These are phyloP conservation scores for Suhomyces panamericanus DNA, from an alignment of 1,139 yeast species.

Conservation along the genomic window DNA sequence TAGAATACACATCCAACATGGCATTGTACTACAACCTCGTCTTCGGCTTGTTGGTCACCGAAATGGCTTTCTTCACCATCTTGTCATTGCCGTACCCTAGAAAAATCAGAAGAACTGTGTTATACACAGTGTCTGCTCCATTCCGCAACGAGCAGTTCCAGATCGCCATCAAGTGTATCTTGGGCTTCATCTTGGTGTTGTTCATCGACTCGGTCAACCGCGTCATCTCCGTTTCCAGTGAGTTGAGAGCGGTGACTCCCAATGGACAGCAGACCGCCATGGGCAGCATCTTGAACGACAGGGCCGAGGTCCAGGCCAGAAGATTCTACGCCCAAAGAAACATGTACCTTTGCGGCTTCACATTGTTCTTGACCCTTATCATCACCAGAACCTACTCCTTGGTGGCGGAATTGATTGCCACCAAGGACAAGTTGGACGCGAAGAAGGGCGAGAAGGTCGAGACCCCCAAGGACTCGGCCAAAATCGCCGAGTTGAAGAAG, in stretches of 20 bases:
- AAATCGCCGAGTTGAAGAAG: conserved; percentile 50
- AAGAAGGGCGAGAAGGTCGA: conserved; percentile 25
- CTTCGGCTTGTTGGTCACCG: conserved; percentile 70
- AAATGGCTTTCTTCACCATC: conserved; percentile 77
- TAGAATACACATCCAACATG: conserved; percentile 40
- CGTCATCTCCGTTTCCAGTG: conserved; percentile 69
- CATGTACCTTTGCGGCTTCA: conserved; percentile 94
- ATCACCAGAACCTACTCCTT: conserved; percentile 83
- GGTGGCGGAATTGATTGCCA: conserved; percentile 69
- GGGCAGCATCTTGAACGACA: conserved; percentile 46
- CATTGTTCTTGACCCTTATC: conserved; percentile 83
- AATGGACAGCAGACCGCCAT: conserved; percentile 15
- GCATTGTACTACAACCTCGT: conserved; percentile 75
- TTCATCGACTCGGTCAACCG: conserved; percentile 89
- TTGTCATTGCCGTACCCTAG: conserved; percentile 88
- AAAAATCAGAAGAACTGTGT: conserved; percentile 64
- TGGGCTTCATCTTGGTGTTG: conserved; percentile 80
- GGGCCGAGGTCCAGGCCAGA: conserved; percentile 84
- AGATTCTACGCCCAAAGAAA: conserved; percentile 95
- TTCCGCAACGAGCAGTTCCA: conserved; percentile 72
- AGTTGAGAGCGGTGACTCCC: conserved; percentile 42
- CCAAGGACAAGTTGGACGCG: conserved; percentile 63
- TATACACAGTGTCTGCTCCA: conserved; percentile 65
- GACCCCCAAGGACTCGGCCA: conserved; percentile 29
- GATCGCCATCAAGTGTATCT: conserved; percentile 75